Percentiles rank a stretch among this genome's conserved stretches.
These are phyloP conservation scores for Lipomyces sp. DNA, from an alignment of 805 yeast genomes.

Conservation along the genomic window DNA sequence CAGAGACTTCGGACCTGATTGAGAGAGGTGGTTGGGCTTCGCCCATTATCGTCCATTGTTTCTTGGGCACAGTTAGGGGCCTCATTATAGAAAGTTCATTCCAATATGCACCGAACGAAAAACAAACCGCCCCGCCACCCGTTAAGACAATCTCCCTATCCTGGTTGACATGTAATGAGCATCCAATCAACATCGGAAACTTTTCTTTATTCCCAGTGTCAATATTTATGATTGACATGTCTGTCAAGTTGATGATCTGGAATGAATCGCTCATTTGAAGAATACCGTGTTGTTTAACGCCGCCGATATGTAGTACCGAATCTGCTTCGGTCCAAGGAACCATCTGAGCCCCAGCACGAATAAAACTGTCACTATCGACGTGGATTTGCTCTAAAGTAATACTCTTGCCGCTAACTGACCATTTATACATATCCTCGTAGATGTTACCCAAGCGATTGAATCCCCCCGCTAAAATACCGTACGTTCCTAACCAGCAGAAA, in stretches of 20 bases:
- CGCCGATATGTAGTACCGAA: slow-evolving; percentile 43
- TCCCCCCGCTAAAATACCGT: slow-evolving; percentile 60
- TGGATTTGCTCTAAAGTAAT: slow-evolving; percentile 49
- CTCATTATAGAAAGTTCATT: slow-evolving; percentile 42
- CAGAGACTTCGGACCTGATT: not conserved
- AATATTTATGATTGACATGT: not conserved
- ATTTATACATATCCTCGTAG: slow-evolving; percentile 32
- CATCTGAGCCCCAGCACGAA: slow-evolving; percentile 34
- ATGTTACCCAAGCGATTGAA: slow-evolving; percentile 33
- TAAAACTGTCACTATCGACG: not conserved
- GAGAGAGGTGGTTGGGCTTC: not conserved
- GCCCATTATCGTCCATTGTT: not conserved
- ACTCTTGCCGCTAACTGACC: slow-evolving; percentile 16
- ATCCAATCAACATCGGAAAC: slow-evolving; percentile 34
- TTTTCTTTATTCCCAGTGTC: not conserved
- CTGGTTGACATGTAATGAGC: slow-evolving; percentile 30
- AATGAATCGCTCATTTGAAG: slow-evolving; percentile 18
- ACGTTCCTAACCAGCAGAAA: slow-evolving; percentile 35
- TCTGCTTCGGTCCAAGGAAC: slow-evolving; percentile 53
- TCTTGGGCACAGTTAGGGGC: not conserved
- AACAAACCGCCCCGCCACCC: slow-evolving; percentile 85
- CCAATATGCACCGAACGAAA: slow-evolving; percentile 72
- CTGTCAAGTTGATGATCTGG: slow-evolving; percentile 14
- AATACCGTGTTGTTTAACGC: slow-evolving; percentile 27
- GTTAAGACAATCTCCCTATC: slow-evolving; percentile 50